Base-by-base conservation (phyloP, 139 green algal genomes). In the Chloropicon primus region DNA sequence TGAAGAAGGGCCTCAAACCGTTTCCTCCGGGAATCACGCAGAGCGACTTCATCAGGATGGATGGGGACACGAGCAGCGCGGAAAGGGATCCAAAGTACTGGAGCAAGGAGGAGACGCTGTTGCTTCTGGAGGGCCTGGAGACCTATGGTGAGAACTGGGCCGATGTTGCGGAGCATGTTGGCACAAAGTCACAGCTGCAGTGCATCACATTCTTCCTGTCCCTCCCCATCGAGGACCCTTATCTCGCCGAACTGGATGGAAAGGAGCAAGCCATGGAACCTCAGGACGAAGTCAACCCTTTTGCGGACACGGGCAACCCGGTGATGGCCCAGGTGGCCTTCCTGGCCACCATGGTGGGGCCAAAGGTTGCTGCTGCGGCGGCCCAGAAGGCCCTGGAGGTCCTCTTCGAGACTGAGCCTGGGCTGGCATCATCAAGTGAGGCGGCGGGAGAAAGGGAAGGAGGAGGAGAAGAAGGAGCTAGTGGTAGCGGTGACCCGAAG, bases 151-250 rank as follows among this genome's bases (percentile, higher is more conserved):
- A 97, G 53, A 83, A 90, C 72, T 98, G 94, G 94, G 77, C 75
- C 1, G 77, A 87, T 27, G 87, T 98, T 10, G 88, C 94, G 0
- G 88, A 93, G 75, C 90, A 97, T 73, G 94, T 98, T 72, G 90
- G 88, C 72, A 93, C 82, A 10, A 92, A 91, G 73, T 89, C 73
- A 10, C 78, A 84, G 79, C 79, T 93, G 41, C 84, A 96, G 81
- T 98, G 94, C 84, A 83, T 97, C 25, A 75, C 87, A 26, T 90
- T 92, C 80, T 98, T 98, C 79, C 76, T 98, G 75, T 79, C 62
- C 21, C 84, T 98, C 80, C 92, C 94, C 23, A 96, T 97, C 0
- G 92, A 98, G 74, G 94, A 98, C 41, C 71, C 83, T 1, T 89
- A 94, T 26, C 73, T 96, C 27, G 85, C 93, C 1, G 83, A 93